Evolutionary conservation across 768 basidiomycete species (phyloP), one percentile per base, ranked within the genome.

Genomic region (Chlorophyllum brunneum): DNA sequence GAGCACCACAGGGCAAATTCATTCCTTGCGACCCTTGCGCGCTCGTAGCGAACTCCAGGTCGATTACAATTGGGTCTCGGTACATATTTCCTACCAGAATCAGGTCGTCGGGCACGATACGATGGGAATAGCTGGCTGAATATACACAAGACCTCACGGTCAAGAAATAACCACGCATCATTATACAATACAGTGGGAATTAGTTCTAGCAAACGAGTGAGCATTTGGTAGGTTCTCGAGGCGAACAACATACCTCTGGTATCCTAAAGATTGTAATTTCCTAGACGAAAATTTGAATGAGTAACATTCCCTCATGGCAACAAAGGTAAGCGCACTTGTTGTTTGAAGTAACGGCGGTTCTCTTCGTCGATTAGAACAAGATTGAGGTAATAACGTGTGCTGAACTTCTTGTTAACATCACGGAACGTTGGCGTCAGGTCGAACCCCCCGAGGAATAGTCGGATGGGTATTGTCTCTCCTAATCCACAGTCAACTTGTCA

Each of bases 331-430:
- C 51, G 20, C 2, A 46, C 89, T 82, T 95, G 93, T 68, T 97
- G 94, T 71, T 98, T 97, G 71, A 98, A 98, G 70, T 97, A 98
- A 58, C 95, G 78, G 61, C 95, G 78, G 69, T 98, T 98, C 77
- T 98, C 95, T 66, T 98, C 95, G 66, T 98, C 97, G 48, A 98
- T 92, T 49, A 98, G 80, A 3, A 99, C 97, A 26, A 98, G 76
- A 66, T 99, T 99, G 58, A 98, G 82, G 69, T 98, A 98, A 69
- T 98, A 99, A 54, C 97, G 78, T 34, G 89, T 89, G 65, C 89
- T 93, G 70, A 99, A 99, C 72, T 95, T 98, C 80, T 99, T 98
- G 80, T 98, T 98, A 57, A 98, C 92, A 58, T 98, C 95, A 20
- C 97, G 83, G 82, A 98, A 98, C 15, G 97, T 99, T 2, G 97